phyloP scores from a whole-genome alignment of 495 filamentous ascomycete species.

The Cudoniella acicularis region DNA sequence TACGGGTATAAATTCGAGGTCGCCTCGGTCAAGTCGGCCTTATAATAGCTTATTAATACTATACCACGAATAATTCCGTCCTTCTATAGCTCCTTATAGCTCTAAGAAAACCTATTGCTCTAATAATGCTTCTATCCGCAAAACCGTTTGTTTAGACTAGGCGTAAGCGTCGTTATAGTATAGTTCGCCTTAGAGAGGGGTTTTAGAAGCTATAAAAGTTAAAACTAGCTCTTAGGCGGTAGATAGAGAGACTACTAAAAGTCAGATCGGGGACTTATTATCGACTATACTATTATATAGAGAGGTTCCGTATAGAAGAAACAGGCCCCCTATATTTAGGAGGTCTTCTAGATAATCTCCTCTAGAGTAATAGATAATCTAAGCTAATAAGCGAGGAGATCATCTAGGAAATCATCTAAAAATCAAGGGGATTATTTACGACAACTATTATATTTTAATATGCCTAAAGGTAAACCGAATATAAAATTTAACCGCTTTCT shows the following conservation, averaged over 20 bases:
- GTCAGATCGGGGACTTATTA: not conserved
- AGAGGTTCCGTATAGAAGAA: not conserved
- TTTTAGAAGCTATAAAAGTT: not conserved
- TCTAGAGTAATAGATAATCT: not conserved
- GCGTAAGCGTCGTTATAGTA: not conserved
- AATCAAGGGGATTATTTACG: not conserved
- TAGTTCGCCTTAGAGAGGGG: not conserved
- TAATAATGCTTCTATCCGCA: slow-evolving; percentile 4
- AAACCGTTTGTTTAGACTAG: not conserved
- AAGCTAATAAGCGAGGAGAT: too few species aligned
- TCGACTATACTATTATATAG: not conserved
- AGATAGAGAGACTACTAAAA: not conserved
- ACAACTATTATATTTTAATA: not conserved
- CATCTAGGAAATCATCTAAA: not conserved
- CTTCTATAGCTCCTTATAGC: too few species aligned
- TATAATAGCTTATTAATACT: too few species aligned
- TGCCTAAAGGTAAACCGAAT: too few species aligned
- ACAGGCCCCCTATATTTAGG: not conserved
- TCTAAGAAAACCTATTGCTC: not conserved
- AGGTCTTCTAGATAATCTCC: not conserved
- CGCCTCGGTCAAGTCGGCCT: too few species aligned
- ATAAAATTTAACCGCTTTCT: too few species aligned
- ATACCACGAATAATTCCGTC: too few species aligned
- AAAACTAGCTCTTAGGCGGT: not conserved
- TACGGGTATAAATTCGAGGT: too few species aligned